phyloP scores from a whole-genome alignment of 768 basidiomycete genomes.

The Termitomyces sp. region DNA sequence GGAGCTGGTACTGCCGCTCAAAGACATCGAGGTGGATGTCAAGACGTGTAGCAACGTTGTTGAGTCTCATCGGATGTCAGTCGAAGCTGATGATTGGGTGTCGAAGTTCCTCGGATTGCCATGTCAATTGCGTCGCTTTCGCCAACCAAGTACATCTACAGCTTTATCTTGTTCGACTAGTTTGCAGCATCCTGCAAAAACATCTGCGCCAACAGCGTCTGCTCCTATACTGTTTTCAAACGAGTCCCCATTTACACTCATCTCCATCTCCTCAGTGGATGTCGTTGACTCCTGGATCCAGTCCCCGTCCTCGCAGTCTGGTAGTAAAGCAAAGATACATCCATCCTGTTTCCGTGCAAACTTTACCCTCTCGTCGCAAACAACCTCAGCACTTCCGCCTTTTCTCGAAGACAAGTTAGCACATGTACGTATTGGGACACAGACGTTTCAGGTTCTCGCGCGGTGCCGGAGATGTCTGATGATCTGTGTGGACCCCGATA shows the following conservation, averaged over 20 bases:
- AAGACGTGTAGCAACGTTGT: background rate
- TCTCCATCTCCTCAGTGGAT: constrained; percentile 8
- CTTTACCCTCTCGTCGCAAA: constrained; percentile 4
- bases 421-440: constrained; percentile 7
- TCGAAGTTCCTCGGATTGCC: constrained; percentile 9
- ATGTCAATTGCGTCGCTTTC: constrained; percentile 9
- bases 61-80: background rate
- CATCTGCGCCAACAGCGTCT: background rate
- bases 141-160: background rate
- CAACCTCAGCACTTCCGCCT: background rate
- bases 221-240: constrained; percentile 11
- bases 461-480: constrained; percentile 10
- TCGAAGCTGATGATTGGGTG: constrained; percentile 12
- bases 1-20: background rate
- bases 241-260: constrained; percentile 13
- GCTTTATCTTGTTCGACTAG: background rate
- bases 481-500: constrained; percentile 11
- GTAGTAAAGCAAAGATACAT: background rate
- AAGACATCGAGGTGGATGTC: background rate
- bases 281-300: constrained; percentile 6
- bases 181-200: background rate
- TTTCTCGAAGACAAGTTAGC: constrained; percentile 8
- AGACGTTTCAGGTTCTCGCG: constrained; percentile 11
- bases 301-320: constrained; percentile 3
- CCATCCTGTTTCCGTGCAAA: constrained; percentile 13